Conservation (phyloP, 768 basidiomycete genomes). For the Leccinum uliginosum region DNA sequence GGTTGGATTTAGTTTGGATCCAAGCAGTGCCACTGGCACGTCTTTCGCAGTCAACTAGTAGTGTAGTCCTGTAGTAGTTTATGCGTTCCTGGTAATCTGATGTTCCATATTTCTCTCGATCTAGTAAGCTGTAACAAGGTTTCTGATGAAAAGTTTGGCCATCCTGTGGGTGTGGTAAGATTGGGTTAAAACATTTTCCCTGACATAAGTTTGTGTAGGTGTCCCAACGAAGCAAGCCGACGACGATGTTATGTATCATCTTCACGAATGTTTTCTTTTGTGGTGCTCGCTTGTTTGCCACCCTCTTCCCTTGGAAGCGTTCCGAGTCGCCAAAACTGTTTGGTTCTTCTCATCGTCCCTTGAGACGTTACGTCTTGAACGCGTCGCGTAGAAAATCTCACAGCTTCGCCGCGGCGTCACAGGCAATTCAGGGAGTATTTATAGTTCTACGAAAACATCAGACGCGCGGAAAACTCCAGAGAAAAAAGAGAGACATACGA, state of each 20-base stretch:
- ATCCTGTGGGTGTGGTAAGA: too few relatives aligned
- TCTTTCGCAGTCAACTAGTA: not conserved
- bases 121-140: too few relatives aligned
- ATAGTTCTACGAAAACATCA: not conserved
- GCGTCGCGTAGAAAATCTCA: not conserved
- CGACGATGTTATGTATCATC: not conserved
- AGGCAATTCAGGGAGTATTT: not conserved
- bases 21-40: not conserved
- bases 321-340: not conserved
- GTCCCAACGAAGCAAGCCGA: not conserved
- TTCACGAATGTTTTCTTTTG: too few relatives aligned
- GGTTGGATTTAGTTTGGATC: conserved; percentile 42
- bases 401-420: not conserved
- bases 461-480: not conserved
- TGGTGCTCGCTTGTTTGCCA: too few relatives aligned
- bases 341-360: not conserved
- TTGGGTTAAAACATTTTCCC: not conserved
- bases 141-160: too few relatives aligned
- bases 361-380: not conserved
- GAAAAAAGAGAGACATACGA: too few relatives aligned
- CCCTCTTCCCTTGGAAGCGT: not conserved
- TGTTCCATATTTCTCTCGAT: too few relatives aligned
- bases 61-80: not conserved
- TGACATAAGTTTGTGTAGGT: not conserved
- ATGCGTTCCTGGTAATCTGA: not conserved